phyloP scores from a whole-genome alignment of 108 stramenopile genomes.

The Ochromonas danica region DNA sequence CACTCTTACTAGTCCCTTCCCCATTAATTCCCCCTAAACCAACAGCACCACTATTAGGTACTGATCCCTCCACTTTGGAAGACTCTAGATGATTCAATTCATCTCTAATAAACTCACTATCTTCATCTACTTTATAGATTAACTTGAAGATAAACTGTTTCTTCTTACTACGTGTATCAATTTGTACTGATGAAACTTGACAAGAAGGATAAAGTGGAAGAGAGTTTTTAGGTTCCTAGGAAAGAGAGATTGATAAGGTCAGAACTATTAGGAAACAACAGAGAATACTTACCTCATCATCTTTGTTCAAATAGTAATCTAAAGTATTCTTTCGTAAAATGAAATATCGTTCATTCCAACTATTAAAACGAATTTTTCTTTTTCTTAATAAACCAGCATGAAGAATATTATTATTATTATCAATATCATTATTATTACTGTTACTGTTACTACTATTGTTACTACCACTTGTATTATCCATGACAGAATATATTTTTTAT shows the following conservation, averaged over 20 bases:
- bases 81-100: conserved; percentile 15
- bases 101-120: background rate
- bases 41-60: background rate
- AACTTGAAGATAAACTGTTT: conserved; percentile 24
- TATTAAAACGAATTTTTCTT: background rate
- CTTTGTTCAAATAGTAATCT: background rate
- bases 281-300: background rate
- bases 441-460: too few species aligned
- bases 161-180: conserved; percentile 5
- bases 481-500: too few species aligned
- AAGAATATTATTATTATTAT: background rate
- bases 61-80: too few species aligned
- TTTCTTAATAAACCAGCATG: conserved; percentile 1
- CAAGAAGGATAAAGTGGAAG: background rate
- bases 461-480: too few species aligned
- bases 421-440: background rate
- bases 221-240: conserved; percentile 8
- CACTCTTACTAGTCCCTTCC: background rate
- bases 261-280: background rate
- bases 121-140: background rate
- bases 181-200: background rate
- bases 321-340: background rate
- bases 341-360: conserved; percentile 1
- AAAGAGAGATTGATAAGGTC: background rate
- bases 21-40: background rate